Conservation (phyloP, 2,329 filamentous ascomycete species). For the Fusarium chaquense region DNA sequence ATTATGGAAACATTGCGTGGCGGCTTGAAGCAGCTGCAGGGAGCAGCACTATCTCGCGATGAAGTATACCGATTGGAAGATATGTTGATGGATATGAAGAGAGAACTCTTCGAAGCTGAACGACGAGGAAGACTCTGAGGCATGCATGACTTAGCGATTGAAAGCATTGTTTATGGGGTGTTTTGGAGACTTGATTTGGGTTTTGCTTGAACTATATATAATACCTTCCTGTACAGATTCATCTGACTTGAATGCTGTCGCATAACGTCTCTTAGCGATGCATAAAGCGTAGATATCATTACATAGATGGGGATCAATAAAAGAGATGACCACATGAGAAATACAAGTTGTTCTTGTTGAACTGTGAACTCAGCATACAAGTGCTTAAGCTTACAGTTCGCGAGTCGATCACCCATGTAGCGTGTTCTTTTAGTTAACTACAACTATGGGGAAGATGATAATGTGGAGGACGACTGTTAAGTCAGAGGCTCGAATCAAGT, state of each 20-base stretch:
- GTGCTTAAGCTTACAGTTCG: not conserved
- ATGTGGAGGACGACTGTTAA: slow-evolving; percentile 38
- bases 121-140: slow-evolving; percentile 62
- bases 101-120: slow-evolving; percentile 78
- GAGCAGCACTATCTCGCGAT: slow-evolving; percentile 69
- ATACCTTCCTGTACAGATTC: slow-evolving; percentile 36
- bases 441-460: not conserved
- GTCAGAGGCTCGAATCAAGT: slow-evolving; percentile 20
- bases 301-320: slow-evolving; percentile 31
- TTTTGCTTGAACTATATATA: slow-evolving; percentile 33
- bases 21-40: slow-evolving; percentile 68
- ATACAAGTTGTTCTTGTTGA: not conserved
- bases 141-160: slow-evolving; percentile 22
- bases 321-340: slow-evolving; percentile 29
- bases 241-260: slow-evolving; percentile 8
- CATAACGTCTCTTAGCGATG: slow-evolving; percentile 30
- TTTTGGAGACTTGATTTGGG: slow-evolving; percentile 19
- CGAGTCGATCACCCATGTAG: not conserved
- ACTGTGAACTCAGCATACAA: not conserved
- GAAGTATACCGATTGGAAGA: slow-evolving; percentile 81
- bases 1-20: slow-evolving; percentile 52
- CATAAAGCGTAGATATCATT: slow-evolving; percentile 24
- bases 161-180: slow-evolving; percentile 41
- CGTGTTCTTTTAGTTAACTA: not conserved
- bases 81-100: slow-evolving; percentile 81